phyloP scores from a whole-genome alignment of 257 asterid species.

The Ilex asprella region DNA sequence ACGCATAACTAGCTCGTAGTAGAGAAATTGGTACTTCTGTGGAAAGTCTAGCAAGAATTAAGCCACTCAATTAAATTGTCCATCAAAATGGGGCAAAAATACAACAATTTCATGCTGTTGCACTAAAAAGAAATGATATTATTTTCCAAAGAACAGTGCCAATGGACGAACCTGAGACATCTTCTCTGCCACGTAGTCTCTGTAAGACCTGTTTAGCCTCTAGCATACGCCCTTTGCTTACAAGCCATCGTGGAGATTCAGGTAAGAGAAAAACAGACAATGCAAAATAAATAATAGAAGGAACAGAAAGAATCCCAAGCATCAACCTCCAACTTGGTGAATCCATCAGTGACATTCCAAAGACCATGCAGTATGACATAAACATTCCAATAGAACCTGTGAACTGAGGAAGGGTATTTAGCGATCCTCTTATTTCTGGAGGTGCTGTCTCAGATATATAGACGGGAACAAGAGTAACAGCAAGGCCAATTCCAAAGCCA shows the following conservation, averaged over 20 bases:
- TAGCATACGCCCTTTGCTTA: constrained; percentile 75
- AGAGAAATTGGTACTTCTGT: neutral
- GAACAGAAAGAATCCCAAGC: constrained; percentile 88
- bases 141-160: constrained; percentile 6
- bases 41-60: no score
- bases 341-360: constrained; percentile 66
- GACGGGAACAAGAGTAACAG: constrained; percentile 87
- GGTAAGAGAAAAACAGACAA: constrained; percentile 66
- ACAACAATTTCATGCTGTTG: neutral
- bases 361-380: constrained; percentile 86
- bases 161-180: constrained; percentile 57
- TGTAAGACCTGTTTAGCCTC: constrained; percentile 79
- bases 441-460: constrained; percentile 97
- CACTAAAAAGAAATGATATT: neutral
- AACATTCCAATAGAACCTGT: constrained; percentile 89
- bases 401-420: constrained; percentile 91
- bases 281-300: constrained; percentile 59
- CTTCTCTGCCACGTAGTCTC: constrained; percentile 76
- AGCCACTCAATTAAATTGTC: neutral
- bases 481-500: constrained; percentile 90
- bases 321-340: constrained; percentile 90
- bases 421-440: constrained; percentile 71
- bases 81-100: no score
- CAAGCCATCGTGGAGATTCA: constrained; percentile 98
- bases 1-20: no score